Conservation (phyloP, 495 filamentous ascomycete genomes). For the Lasiosphaeria ovina region DNA sequence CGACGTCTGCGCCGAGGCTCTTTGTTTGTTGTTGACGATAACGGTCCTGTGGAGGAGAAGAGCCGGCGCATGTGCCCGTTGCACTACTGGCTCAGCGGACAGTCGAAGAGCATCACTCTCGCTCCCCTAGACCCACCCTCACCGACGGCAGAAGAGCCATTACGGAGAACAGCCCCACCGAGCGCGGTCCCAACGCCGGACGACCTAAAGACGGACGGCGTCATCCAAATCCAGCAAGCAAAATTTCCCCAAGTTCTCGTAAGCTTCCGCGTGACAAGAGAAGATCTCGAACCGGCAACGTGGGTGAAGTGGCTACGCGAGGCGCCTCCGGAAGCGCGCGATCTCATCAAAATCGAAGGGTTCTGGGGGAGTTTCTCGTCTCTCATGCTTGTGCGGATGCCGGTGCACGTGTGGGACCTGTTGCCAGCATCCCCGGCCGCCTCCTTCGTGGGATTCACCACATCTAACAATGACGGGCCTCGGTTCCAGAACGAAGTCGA, state of each 20-base stretch:
- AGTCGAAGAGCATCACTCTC: background rate
- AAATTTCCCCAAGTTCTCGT: background rate
- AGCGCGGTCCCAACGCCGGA: no score
- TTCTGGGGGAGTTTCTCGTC: background rate
- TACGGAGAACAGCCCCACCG: no score
- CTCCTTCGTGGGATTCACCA: constrained; percentile 7
- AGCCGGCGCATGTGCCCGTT: background rate
- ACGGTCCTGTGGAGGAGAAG: background rate
- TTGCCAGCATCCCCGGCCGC: background rate
- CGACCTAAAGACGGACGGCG: background rate
- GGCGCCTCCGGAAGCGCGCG: background rate
- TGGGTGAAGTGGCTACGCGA: background rate
- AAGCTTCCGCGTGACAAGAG: background rate
- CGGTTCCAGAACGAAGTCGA: background rate
- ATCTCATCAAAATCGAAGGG: constrained; percentile 1
- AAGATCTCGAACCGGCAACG: background rate
- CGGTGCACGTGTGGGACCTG: background rate
- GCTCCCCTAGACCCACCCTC: background rate
- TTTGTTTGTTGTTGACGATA: background rate
- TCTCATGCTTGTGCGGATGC: background rate
- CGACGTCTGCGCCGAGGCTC: background rate
- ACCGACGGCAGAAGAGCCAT: no score
- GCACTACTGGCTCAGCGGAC: background rate
- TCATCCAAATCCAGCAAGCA: background rate
- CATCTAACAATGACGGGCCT: background rate